Percentiles rank a stretch among this genome's conserved stretches.
Evolutionary conservation across 352 stramenopile genomes (phyloP).

Genomic region (Globisporangium polare): DNA sequence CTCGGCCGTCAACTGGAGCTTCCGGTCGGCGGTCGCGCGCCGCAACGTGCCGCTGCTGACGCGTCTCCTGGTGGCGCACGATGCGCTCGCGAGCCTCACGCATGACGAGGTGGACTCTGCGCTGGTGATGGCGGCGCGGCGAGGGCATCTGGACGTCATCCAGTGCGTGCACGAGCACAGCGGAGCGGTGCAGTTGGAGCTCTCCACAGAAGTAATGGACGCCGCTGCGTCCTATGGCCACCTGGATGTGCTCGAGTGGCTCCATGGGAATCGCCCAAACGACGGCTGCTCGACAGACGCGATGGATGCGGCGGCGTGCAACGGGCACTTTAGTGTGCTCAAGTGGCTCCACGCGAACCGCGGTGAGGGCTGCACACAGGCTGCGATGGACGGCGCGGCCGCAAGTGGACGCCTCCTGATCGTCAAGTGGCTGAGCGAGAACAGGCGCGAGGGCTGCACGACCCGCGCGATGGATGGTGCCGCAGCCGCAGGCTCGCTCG

Average conservation of each 20-base stretch:
- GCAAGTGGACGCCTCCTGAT: conserved; percentile 2
- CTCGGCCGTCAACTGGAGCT: neutral
- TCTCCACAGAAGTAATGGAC: conserved; percentile 4
- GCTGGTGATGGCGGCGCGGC: neutral
- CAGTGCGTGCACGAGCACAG: conserved; percentile 5
- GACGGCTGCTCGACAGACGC: conserved; percentile 7
- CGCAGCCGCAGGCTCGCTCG: conserved; percentile 1
- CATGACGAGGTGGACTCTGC: conserved; percentile 3
- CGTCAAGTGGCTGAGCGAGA: conserved; percentile 13
- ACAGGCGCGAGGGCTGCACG: conserved; percentile 6
- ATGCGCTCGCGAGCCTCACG: neutral
- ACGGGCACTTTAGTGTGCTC: conserved; percentile 3
- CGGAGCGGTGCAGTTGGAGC: neutral
- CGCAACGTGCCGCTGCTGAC: conserved; percentile 4
- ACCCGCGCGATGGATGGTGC: conserved; percentile 9
- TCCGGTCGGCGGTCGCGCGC: conserved; percentile 1
- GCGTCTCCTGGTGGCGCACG: conserved; percentile 6
- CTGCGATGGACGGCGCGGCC: conserved; percentile 12
- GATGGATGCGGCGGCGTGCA: conserved; percentile 5
- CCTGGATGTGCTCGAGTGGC: conserved; percentile 6
- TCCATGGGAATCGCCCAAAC: neutral
- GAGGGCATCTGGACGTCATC: conserved; percentile 1
- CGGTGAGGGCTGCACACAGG: conserved; percentile 6
- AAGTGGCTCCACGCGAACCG: conserved; percentile 12
- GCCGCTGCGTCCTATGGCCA: conserved; percentile 5